These are phyloP conservation scores for Corchorus capsularis DNA, from an alignment of 345 rosid species.

Conservation along the genomic window DNA sequence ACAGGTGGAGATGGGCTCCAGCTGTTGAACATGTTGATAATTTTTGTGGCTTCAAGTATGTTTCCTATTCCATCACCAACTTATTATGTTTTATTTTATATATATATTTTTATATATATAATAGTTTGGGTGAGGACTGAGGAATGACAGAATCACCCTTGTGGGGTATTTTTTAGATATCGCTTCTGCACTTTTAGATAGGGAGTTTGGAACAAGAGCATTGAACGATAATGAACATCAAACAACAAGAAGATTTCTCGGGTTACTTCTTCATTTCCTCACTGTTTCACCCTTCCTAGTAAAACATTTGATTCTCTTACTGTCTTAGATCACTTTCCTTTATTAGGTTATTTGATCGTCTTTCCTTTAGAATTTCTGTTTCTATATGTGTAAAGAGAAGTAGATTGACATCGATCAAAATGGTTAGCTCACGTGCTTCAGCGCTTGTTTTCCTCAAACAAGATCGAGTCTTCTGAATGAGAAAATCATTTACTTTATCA, in stretches of 20 bases:
- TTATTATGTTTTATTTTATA: not conserved
- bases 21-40: not conserved
- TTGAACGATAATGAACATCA: no score
- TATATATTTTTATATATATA: no score
- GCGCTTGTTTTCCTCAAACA: no score
- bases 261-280: not conserved
- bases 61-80: slow-evolving; percentile 10
- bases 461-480: no score
- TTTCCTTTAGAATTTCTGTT: not conserved
- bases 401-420: no score
- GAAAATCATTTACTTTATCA: no score
- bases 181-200: not conserved
- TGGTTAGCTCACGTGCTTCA: no score
- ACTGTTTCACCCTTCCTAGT: not conserved
- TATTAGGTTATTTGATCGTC: not conserved
- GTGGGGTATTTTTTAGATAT: not conserved
- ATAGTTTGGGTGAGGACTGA: no score
- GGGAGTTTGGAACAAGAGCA: no score
- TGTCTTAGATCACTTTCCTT: not conserved
- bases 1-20: slow-evolving; percentile 30
- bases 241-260: no score
- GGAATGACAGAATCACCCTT: no score
- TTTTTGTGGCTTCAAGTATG: slow-evolving; percentile 16
- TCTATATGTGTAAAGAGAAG: no score
- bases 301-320: not conserved